Base-by-base conservation (phyloP, 306 rosid genomes). In the Dalbergia cochinchinensis region DNA sequence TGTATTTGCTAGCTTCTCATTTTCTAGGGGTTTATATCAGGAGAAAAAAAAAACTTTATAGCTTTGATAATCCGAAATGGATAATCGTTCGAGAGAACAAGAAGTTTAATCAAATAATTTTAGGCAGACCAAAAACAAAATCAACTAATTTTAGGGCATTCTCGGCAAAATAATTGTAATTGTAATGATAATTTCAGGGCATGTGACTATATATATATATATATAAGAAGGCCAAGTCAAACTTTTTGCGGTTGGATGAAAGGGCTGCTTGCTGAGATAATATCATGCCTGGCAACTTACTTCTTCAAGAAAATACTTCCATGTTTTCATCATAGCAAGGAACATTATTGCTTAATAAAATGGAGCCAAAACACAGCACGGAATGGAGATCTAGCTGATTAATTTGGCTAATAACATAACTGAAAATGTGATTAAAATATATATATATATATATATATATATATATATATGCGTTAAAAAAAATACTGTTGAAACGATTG, bases 181-280 rank as follows among this genome's bases (percentile, higher is more conserved):
- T 37, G 41, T 6, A 7, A 37, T 37, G 41, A 37, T 37, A 6
- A 37, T 37, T 4, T 4, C 41, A 54, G 18, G 42, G 26, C 16
- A 26, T 8, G 15, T 58, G 73, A 16, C 50, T 37, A 6, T 37
- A 37, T 4, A 35, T 6, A 35, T 35, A 3, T 35, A 37, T 19
- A 54, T 20, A 42, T 8, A 15, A 73, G 11, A 4, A 31, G 75
- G 51, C 69, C 16, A 58, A 44, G 82, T 78, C 76, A 67, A 68
- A 14, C 12, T 33, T 42, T 19, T 22, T 54, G 35, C 45, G 42
- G 42, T 66, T 10, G 7, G 16, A 50, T 16, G 16, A 65, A 13
- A 76, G 61, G 22, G 5, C 14, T 15, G 0, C 8, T n/a, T 19
- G 64, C 80, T 35, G 66, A 63, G 65, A 39, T 31, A 31, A 39